phyloP scores from a whole-genome alignment of 2,329 filamentous ascomycete species.

The Malbranchea zuffiana region DNA sequence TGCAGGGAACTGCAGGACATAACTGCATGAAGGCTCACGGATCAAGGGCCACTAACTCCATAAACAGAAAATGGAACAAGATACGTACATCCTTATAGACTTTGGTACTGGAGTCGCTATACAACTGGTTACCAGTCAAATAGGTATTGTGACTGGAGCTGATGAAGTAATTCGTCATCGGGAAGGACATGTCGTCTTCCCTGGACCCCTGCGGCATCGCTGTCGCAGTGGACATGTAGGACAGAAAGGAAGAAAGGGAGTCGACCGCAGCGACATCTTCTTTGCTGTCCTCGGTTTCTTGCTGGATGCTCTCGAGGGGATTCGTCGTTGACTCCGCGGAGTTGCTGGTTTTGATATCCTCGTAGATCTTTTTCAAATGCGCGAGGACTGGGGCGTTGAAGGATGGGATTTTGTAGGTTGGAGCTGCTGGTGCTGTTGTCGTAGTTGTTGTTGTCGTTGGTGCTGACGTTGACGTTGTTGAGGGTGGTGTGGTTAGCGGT shows the following conservation, averaged over 20 bases:
- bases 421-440: not conserved
- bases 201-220: slow-evolving; percentile 30
- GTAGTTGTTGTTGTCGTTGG: slow-evolving; percentile 3
- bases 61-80: slow-evolving; percentile 1
- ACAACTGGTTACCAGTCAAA: slow-evolving; percentile 73
- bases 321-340: slow-evolving; percentile 12
- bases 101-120: slow-evolving; percentile 63
- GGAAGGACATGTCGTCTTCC: slow-evolving; percentile 50
- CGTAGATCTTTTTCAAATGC: slow-evolving; percentile 28
- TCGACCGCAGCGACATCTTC: no score
- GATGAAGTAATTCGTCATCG: slow-evolving; percentile 83
- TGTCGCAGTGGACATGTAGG: slow-evolving; percentile 39
- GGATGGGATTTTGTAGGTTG: slow-evolving; percentile 9
- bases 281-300: slow-evolving; percentile 10
- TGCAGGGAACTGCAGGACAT: no score
- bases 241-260: slow-evolving; percentile 38
- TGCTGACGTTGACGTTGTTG: no score
- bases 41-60: no score
- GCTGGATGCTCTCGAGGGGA: slow-evolving; percentile 16
- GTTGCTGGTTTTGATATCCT: slow-evolving; percentile 16
- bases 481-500: no score
- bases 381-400: slow-evolving; percentile 26
- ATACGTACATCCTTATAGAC: slow-evolving; percentile 61
- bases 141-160: slow-evolving; percentile 95
- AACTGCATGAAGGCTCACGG: no score